These are phyloP conservation scores for Clonostachys rosea DNA, from an alignment of 2,329 filamentous ascomycete genomes.

Conservation along the genomic window DNA sequence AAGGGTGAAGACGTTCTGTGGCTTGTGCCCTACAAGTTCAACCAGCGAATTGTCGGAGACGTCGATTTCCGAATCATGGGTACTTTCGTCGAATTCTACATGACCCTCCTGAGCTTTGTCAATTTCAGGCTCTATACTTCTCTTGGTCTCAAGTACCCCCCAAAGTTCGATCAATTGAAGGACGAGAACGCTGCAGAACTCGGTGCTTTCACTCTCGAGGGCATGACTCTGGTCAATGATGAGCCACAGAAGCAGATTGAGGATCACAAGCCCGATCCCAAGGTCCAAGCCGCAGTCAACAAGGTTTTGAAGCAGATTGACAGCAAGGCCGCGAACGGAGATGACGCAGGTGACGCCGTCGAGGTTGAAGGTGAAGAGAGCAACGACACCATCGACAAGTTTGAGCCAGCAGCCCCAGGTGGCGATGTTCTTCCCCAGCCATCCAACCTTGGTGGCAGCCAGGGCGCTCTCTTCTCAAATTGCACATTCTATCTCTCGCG, in stretches of 20 bases:
- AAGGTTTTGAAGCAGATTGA: constrained; percentile 67
- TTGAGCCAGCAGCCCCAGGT: constrained; percentile 77
- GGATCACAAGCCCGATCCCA: constrained; percentile 52
- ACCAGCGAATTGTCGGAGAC: constrained; percentile 88
- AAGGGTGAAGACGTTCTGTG: constrained; percentile 96
- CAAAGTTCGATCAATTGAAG: constrained; percentile 82
- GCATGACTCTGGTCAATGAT: constrained; percentile 54
- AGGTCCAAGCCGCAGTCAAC: constrained; percentile 61
- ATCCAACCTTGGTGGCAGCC: constrained; percentile 57
- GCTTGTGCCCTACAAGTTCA: constrained; percentile 97
- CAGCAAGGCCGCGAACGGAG: constrained; percentile 33
- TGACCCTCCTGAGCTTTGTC: constrained; percentile 89
- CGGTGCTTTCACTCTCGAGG: constrained; percentile 85
- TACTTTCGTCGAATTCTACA: constrained; percentile 98
- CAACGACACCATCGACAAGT: constrained; percentile 73
- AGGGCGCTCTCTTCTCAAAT: constrained; percentile 75
- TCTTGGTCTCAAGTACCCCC: constrained; percentile 88
- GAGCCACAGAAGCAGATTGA: constrained; percentile 45
- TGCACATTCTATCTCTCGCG: constrained; percentile 91
- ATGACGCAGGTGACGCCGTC: constrained; percentile 30
- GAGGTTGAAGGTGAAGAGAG: constrained; percentile 40
- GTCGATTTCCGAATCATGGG: constrained; percentile 99
- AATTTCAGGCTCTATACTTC: constrained; percentile 94
- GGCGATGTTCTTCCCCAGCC: constrained; percentile 87
- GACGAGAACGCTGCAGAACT: constrained; percentile 89